Conservation (phyloP, 208 protist genomes). For the Leishmania tropica region DNA sequence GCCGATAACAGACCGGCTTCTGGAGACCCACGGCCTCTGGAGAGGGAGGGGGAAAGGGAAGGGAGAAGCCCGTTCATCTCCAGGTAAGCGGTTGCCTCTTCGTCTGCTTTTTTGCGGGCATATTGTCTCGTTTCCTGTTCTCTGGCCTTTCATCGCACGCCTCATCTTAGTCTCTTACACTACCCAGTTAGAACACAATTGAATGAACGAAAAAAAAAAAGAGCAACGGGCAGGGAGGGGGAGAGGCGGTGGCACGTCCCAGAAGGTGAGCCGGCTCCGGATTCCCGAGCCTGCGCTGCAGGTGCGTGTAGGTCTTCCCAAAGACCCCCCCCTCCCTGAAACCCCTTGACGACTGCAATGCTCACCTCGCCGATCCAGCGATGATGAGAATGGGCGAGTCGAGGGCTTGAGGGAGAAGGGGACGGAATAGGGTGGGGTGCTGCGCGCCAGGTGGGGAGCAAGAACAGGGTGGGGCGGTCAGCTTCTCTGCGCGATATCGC, state of each 20-base stretch:
- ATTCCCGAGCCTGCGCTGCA: neutral
- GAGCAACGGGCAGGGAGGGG: neutral
- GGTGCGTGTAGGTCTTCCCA: neutral
- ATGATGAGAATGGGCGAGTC: neutral
- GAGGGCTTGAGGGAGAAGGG: neutral
- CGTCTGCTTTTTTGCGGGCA: neutral
- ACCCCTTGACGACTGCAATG: neutral
- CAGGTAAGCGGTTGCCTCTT: neutral
- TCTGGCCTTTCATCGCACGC: neutral
- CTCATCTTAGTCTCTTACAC: conserved; percentile 14
- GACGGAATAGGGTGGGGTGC: neutral
- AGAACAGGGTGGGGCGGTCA: neutral
- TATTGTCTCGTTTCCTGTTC: neutral
- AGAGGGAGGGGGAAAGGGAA: neutral
- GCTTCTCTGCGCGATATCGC: neutral
- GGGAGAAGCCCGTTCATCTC: neutral
- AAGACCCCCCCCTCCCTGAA: neutral
- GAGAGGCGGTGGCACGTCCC: neutral
- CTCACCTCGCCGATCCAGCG: neutral
- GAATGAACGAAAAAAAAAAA: neutral
- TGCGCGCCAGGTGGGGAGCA: neutral
- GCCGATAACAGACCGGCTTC: neutral
- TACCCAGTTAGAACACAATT: neutral
- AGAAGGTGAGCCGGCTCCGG: neutral
- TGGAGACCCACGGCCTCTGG: neutral